A percentile compares a stretch with the other conserved stretches of the same genome.
These are phyloP conservation scores for Cercophora scortea DNA, from an alignment of 495 filamentous ascomycete species.

Conservation along the genomic window DNA sequence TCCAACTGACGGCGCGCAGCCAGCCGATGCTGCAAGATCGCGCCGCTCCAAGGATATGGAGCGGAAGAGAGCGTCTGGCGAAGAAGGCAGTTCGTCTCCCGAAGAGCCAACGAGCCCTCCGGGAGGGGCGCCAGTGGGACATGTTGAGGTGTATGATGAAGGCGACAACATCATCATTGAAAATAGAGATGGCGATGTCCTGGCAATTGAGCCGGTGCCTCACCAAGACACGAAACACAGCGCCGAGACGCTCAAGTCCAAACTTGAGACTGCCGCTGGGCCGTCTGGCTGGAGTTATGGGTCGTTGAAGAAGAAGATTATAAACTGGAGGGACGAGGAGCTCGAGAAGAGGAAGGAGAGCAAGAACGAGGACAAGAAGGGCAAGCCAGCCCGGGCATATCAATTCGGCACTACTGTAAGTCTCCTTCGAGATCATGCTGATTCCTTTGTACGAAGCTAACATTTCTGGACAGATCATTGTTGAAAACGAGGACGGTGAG, in stretches of 20 bases:
- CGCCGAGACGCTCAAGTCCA: constrained; percentile 28
- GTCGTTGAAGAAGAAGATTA: constrained; percentile 40
- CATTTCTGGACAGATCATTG: constrained; percentile 58
- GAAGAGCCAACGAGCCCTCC: constrained; percentile 14
- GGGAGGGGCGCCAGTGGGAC: constrained; percentile 25
- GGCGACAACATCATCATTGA: constrained; percentile 78
- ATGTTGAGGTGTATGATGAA: constrained; percentile 69
- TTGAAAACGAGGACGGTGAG: constrained; percentile 95
- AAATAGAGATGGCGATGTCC: constrained; percentile 79
- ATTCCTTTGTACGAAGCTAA: constrained; percentile 8
- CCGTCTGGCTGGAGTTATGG: constrained; percentile 36
- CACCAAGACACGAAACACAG: constrained; percentile 23
- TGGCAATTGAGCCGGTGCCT: constrained; percentile 33
- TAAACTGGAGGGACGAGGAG: constrained; percentile 48
- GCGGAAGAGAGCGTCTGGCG: constrained; percentile 7
- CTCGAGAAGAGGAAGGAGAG: constrained; percentile 53
- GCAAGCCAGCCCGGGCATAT: constrained; percentile 75
- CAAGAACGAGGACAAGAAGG: constrained; percentile 34
- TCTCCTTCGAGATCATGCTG: not conserved
- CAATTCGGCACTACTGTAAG: constrained; percentile 82
- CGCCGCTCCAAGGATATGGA: constrained; percentile 2
- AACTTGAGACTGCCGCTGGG: constrained; percentile 34
- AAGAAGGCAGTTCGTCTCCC: constrained; percentile 7
- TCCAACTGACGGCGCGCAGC: not conserved
- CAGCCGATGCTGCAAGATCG: constrained; percentile 12